Conservation (phyloP, 1,284 basidiomycete species). For the Cronartium quercuum region DNA sequence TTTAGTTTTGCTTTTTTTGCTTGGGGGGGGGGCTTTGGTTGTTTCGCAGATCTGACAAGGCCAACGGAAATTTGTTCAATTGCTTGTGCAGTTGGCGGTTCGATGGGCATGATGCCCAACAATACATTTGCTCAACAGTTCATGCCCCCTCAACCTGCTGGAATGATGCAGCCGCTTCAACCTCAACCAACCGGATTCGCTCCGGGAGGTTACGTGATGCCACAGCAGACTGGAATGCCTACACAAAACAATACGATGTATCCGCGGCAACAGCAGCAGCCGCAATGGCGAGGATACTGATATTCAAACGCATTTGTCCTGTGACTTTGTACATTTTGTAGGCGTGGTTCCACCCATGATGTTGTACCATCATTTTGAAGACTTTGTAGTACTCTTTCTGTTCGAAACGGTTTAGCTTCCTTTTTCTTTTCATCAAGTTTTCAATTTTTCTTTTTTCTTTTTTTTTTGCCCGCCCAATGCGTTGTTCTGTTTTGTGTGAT, state of each 20-base stretch:
- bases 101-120: background rate
- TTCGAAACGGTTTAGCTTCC: background rate
- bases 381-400: background rate
- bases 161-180: constrained; percentile 13
- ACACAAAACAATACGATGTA: constrained; percentile 6
- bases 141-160: constrained; percentile 24
- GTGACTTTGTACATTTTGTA: too few relatives aligned
- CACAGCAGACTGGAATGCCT: constrained; percentile 35
- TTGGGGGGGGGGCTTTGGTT: background rate
- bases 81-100: background rate
- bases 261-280: constrained; percentile 14
- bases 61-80: background rate
- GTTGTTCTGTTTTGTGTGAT: too few relatives aligned
- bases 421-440: too few relatives aligned
- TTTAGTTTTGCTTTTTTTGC: background rate
- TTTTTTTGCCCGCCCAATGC: background rate
- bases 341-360: too few relatives aligned
- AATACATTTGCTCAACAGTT: constrained; percentile 35
- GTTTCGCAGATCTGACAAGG: background rate
- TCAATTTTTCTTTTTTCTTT: background rate
- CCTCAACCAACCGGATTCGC: constrained; percentile 37
- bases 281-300: constrained; percentile 34
- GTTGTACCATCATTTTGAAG: background rate
- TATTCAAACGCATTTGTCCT: background rate
- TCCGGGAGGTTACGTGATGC: constrained; percentile 30